These are phyloP conservation scores for Gaultheria prostrata DNA, from an alignment of 148 eudicot species.

Conservation along the genomic window DNA sequence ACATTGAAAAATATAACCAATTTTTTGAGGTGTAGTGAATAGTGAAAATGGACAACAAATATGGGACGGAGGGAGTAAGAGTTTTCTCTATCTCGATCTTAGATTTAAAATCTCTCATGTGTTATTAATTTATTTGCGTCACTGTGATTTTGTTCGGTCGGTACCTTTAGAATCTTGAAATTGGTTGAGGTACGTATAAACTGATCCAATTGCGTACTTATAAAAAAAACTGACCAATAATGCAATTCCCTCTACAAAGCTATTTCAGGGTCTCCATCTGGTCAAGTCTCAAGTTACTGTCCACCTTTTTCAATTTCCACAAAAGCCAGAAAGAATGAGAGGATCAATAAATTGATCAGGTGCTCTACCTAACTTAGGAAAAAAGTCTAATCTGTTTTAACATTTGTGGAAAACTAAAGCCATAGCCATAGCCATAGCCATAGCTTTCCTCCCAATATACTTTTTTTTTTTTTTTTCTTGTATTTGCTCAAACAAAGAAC, in stretches of 20 bases:
- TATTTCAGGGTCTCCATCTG: not conserved
- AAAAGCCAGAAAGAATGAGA: not conserved
- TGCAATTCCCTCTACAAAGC: not conserved
- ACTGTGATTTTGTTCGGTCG: no score
- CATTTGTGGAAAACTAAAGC: not conserved
- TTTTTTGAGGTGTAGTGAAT: no score
- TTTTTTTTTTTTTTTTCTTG: not conserved
- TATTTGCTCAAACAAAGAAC: slow-evolving; percentile 3
- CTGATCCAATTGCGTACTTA: no score
- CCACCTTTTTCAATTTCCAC: slow-evolving; percentile 5
- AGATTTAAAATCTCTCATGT: no score
- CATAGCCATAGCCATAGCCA: not conserved
- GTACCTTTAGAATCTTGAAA: no score
- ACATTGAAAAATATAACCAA: no score
- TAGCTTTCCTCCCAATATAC: not conserved
- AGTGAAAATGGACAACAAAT: no score
- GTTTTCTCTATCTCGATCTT: no score
- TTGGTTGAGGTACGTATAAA: no score
- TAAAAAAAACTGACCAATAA: no score
- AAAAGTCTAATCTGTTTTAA: not conserved
- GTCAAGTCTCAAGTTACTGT: not conserved
- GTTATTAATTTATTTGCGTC: no score
- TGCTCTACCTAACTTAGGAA: not conserved
- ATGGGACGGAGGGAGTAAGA: no score
- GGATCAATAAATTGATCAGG: not conserved